Evolutionary conservation across 1,139 yeast genomes (phyloP), one percentile per base, ranked within the genome.

Genomic region (Yamadazyma sp.): DNA sequence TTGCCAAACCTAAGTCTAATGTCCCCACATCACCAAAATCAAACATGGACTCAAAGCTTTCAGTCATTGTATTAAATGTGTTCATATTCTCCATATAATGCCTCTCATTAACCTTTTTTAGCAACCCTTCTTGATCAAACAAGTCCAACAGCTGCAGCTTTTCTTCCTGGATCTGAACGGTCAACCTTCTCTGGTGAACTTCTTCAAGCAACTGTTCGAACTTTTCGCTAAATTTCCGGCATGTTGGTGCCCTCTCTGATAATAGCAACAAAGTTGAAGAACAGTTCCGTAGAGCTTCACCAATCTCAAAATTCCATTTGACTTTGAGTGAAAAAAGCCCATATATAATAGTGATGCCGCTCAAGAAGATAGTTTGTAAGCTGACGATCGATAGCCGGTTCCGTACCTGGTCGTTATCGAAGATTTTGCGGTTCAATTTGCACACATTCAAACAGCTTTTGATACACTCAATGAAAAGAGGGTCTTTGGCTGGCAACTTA

Each of bases 211-310:
- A 24, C 17, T 27, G 39, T 23, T 45, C 48, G 30, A 45, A 45
- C 14, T 32, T 30, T 3, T 30, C 33, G 18, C 41, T 30, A 17
- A 40, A 45, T 14, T 34, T 27, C 7, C 32, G n/a, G 20, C 37
- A 39, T 9, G 37, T 37, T 3, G 46, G 47, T 30, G 37, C 31
- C 22, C 48, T 31, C 9, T 35, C 40, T 8, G 39, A 38, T 1
- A 45, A 16, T 3, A 45, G 34, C 2, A 35, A 31, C 17, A 45
- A 31, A 2, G 43, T 41, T 2, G 45, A 15, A 3, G 48, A 43
- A 18, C 48, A 45, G 24, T 43, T 38, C 26, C 48, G 34, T 8
- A 45, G 34, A 4, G 43, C 48, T 34, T 45, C 48, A 20, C 48
- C 36, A 1, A 39, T 31, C 2, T 41, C 40, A 15, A 41, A 25